phyloP scores from a whole-genome alignment of 1,284 basidiomycete genomes.

The Hymenochaete sp. region DNA sequence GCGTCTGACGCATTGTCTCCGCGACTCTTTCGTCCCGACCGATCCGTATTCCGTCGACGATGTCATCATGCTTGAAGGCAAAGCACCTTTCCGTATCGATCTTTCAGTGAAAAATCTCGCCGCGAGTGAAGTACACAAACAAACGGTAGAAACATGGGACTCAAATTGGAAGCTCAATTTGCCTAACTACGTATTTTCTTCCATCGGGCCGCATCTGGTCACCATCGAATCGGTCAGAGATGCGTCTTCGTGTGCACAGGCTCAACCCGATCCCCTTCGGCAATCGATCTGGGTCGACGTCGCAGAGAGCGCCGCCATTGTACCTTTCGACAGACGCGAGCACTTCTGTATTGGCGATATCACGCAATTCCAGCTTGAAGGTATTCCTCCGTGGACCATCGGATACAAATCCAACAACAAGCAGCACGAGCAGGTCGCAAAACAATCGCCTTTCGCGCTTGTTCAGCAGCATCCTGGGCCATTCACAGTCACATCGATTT shows the following conservation, averaged over 20 bases:
- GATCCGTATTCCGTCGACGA: constrained; percentile 51
- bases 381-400: constrained; percentile 92
- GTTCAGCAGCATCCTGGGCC: constrained; percentile 74
- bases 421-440: constrained; percentile 65
- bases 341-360: constrained; percentile 91
- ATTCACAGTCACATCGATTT: constrained; percentile 78
- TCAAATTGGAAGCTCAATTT: constrained; percentile 70
- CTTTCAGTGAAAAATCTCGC: constrained; percentile 71
- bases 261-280: constrained; percentile 53
- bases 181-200: constrained; percentile 62
- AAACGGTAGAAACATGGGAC: constrained; percentile 51
- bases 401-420: constrained; percentile 80
- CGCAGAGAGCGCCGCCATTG: constrained; percentile 88
- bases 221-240: constrained; percentile 70
- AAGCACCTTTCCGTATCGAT: constrained; percentile 80
- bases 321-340: constrained; percentile 68
- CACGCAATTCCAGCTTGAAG: constrained; percentile 88
- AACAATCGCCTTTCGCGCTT: constrained; percentile 75
- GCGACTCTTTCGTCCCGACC: constrained; percentile 52
- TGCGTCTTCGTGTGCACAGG: constrained; percentile 71
- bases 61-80: constrained; percentile 58
- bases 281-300: constrained; percentile 77
- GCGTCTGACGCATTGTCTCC: constrained; percentile 68
- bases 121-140: constrained; percentile 51
- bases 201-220: constrained; percentile 75